phyloP scores from a whole-genome alignment of 441 rosid species.

The Populus hybrid region DNA sequence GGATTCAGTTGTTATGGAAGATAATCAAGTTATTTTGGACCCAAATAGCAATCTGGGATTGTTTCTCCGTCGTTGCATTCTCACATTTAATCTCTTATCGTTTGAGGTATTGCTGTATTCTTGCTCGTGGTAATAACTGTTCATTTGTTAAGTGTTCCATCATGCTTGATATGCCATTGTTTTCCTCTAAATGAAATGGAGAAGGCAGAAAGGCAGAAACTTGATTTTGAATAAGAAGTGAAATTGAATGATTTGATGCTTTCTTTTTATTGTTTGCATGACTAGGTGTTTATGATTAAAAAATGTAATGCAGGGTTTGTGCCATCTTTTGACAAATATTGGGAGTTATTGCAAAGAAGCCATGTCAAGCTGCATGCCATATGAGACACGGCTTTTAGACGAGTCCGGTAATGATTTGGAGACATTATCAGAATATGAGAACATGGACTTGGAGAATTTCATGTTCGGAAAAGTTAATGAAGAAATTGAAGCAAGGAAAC shows the following conservation, averaged over 20 bases:
- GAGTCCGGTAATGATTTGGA: conserved; percentile 53
- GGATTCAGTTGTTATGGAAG: conserved; percentile 65
- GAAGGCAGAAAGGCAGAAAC: neutral
- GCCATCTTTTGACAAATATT: conserved; percentile 81
- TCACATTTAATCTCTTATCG: conserved; percentile 70
- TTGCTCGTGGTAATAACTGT: neutral
- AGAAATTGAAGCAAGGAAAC: conserved; percentile 69
- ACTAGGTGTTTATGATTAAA: conserved; percentile 5
- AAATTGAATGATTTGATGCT: neutral
- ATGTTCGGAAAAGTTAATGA: conserved; percentile 63
- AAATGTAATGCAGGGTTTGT: conserved; percentile 60
- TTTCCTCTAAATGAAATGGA: neutral
- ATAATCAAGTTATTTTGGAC: conserved; percentile 79
- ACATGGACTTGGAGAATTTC: conserved; percentile 85
- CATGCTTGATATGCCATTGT: neutral
- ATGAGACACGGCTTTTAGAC: conserved; percentile 45
- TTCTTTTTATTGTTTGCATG: neutral
- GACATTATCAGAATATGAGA: conserved; percentile 59
- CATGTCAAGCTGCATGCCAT: conserved; percentile 45
- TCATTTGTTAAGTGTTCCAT: neutral
- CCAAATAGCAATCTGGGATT: conserved; percentile 76
- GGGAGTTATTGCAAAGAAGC: conserved; percentile 69
- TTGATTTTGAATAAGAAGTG: neutral
- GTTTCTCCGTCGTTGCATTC: conserved; percentile 84
- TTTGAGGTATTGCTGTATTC: conserved; percentile 59